Evolutionary conservation across 805 yeast genomes (phyloP), one percentile per base, ranked within the genome.

Genomic region (Millerozyma miso): DNA sequence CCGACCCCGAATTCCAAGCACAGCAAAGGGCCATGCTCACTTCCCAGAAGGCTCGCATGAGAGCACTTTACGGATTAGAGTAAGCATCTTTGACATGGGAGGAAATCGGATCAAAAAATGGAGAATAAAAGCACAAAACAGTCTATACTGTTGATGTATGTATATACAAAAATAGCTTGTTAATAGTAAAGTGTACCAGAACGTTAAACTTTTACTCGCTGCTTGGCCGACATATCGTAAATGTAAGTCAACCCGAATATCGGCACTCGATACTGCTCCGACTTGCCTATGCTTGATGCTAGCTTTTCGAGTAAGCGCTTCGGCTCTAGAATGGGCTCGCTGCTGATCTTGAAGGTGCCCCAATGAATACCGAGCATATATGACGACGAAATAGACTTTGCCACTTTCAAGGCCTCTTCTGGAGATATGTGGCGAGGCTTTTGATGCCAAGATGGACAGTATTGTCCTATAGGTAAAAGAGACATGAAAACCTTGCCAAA

Each of bases 391-490:
- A 88, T 54, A 48, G 83, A 86, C 13, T 73, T 56, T 75, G 81
- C 81, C 3, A 89, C 82, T 46, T 78, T 69, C 3, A 86, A 48
- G 8, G 90, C 81, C 54, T 91, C 98, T 32, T 65, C 71, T 0
- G 98, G 97, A 39, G 81, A 80, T 38, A 83, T 85, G 58, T 91
- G 98, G 52, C 96, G 77, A 3, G 97, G 91, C 44, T 77, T 77
- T 56, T 91, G 90, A 55, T 90, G 97, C 96, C 96, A 88, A 53
- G 85, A 79, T 0, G 98, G 98, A 52, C 90, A 84, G 61, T 91
- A 91, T 46, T 95, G 97, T 0, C 98, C 98, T 48, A 95, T 88
- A 0, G 98, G 98, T 13, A 91, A 64, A 62, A 91, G 72, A 0
- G 90, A 87, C 20, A 90, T 66, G 4, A 45, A 43, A 6, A 69